Evolutionary conservation across 1,284 basidiomycete genomes (phyloP).

Genomic region (Pseudozyma tsukubaensis): DNA sequence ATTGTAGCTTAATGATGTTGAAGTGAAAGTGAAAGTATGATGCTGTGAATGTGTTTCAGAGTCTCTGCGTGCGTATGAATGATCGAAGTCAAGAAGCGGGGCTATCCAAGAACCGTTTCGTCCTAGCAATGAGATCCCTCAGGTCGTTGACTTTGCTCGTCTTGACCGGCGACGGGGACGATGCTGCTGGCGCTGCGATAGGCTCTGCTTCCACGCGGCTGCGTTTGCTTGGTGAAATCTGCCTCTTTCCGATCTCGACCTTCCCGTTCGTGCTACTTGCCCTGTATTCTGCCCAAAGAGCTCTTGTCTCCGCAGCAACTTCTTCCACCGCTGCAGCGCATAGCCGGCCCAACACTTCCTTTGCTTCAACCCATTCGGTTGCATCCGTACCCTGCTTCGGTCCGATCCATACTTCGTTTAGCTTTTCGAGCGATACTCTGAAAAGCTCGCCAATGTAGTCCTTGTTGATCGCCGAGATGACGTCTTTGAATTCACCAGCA

Average conservation of each 20-base stretch:
- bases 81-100: neutral
- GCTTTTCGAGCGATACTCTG: conserved; percentile 15
- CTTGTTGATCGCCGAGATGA: conserved; percentile 6
- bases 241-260: neutral
- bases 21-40: neutral
- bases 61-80: neutral
- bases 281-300: conserved; percentile 12
- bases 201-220: neutral
- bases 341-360: conserved; percentile 7
- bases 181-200: neutral
- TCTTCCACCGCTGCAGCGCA: conserved; percentile 30
- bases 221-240: conserved; percentile 1
- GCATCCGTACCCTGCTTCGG: neutral
- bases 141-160: conserved; percentile 14
- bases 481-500: conserved; percentile 1
- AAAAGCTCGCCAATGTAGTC: conserved; percentile 25
- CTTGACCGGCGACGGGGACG: conserved; percentile 1
- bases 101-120: conserved; percentile 28
- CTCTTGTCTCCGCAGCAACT: conserved; percentile 23
- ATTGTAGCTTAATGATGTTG: neutral
- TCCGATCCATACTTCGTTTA: conserved; percentile 30
- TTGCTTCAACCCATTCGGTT: conserved; percentile 5
- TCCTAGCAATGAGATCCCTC: conserved; percentile 29
- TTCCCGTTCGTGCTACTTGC: neutral
- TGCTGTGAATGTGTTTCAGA: neutral